Conservation (phyloP, 306 rosid genomes). For the Pueraria montana region DNA sequence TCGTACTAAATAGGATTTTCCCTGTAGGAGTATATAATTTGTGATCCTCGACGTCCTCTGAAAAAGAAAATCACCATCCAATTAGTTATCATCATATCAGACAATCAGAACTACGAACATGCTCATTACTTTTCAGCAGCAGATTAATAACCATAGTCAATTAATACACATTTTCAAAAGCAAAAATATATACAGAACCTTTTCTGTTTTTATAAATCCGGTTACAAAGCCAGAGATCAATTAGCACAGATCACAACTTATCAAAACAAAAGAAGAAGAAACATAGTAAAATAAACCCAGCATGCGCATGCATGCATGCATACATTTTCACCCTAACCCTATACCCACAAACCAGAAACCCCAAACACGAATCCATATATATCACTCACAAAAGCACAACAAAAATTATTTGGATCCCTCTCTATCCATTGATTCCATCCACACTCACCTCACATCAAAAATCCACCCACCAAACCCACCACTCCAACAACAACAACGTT, state of each 20-base stretch:
- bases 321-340: constrained; percentile 29
- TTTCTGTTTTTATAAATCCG: constrained; percentile 2
- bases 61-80: neutral
- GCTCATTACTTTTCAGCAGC: neutral
- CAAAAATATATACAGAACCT: neutral
- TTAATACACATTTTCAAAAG: too few relatives aligned
- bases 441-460: constrained; percentile 30
- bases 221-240: constrained; percentile 4
- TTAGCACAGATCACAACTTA: constrained; percentile 23
- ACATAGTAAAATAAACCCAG: constrained; percentile 26
- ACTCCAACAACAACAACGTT: constrained; percentile 47
- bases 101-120: too few relatives aligned
- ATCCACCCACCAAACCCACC: constrained; percentile 40
- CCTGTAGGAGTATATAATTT: neutral
- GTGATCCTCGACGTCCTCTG: neutral
- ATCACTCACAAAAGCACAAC: constrained; percentile 34
- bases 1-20: too few relatives aligned
- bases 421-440: neutral
- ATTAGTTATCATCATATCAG: too few relatives aligned
- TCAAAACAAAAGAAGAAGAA: constrained; percentile 5
- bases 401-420: constrained; percentile 3
- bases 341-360: neutral
- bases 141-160: too few relatives aligned
- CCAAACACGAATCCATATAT: neutral
- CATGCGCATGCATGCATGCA: constrained; percentile 1